Evolutionary conservation across 176 grass and related monocot genomes (phyloP), one percentile per base, ranked within the genome.

Genomic region (Hordeum marinum): DNA sequence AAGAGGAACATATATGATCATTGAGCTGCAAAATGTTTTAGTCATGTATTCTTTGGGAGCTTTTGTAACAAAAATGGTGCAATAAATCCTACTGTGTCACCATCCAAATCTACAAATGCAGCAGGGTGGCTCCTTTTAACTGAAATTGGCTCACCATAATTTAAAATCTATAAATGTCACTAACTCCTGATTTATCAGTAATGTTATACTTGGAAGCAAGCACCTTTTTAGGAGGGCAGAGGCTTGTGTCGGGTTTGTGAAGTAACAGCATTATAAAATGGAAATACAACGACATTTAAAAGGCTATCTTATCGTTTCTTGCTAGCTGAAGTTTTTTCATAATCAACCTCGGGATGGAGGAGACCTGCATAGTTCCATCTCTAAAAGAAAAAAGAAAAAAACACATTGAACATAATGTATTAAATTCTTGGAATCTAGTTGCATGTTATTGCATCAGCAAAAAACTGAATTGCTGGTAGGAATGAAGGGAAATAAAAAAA

Each of bases 281-380:
- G 17, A 90, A 76, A 23, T 62, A 24, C 24, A 80, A 72, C 6
- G 10, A 11, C 4, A 59, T 75, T 36, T 75, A 34, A 62, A 54
- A 62, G 66, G 55, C 48, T 57, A 99, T 94, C 96, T 99, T 92
- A 50, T 88, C 85, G 75, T n/a, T n/a, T n/a, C n/a, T n/a, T n/a
- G n/a, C n/a, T n/a, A n/a, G n/a, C n/a, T n/a, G n/a, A n/a, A n/a
- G n/a, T n/a, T n/a, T n/a, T n/a, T n/a, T n/a, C n/a, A n/a, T n/a
- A n/a, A n/a, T n/a, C n/a, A n/a, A n/a, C n/a, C n/a, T n/a, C n/a
- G n/a, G n/a, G n/a, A n/a, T n/a, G n/a, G n/a, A n/a, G n/a, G n/a
- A n/a, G n/a, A n/a, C n/a, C n/a, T n/a, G n/a, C n/a, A n/a, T n/a
- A n/a, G n/a, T n/a, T n/a, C n/a, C n/a, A n/a, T n/a, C n/a, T n/a